Conservation (phyloP, 1,284 basidiomycete species). For the Rhodofomes roseus region DNA sequence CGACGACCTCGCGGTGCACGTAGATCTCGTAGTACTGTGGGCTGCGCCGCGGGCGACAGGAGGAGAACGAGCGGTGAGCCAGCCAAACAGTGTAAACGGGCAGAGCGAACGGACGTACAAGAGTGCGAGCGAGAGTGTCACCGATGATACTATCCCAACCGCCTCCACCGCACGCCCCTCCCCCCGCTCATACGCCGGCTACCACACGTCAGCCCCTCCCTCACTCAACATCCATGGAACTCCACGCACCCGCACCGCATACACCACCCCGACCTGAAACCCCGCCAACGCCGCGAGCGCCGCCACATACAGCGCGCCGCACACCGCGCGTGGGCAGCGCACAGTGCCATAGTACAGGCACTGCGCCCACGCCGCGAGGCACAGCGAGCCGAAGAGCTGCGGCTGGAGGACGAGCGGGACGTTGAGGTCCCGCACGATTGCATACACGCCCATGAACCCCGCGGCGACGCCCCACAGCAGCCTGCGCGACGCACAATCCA, state of each 20-base stretch:
- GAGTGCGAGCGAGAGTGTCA: slow-evolving; percentile 59
- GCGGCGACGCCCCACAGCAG: slow-evolving; percentile 65
- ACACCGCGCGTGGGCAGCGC: slow-evolving; percentile 29
- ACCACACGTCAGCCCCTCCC: not conserved
- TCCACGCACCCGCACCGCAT: slow-evolving; percentile 44
- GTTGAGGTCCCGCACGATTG: slow-evolving; percentile 63
- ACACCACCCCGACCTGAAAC: slow-evolving; percentile 60
- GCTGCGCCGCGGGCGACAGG: slow-evolving; percentile 13
- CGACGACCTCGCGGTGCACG: slow-evolving; percentile 64
- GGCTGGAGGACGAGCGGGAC: slow-evolving; percentile 76
- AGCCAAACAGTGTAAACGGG: not conserved
- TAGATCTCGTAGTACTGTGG: slow-evolving; percentile 72
- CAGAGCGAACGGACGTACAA: slow-evolving; percentile 35
- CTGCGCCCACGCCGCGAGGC: slow-evolving; percentile 65
- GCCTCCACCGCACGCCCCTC: slow-evolving; percentile 46
- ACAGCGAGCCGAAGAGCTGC: slow-evolving; percentile 67
- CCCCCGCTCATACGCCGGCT: slow-evolving; percentile 44
- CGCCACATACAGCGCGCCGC: slow-evolving; percentile 30
- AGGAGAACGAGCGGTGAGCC: no score
- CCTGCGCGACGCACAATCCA: slow-evolving; percentile 28
- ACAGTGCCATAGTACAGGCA: slow-evolving; percentile 57
- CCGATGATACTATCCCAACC: slow-evolving; percentile 64
- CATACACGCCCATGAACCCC: slow-evolving; percentile 66
- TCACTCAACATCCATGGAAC: slow-evolving; percentile 11
- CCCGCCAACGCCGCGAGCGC: slow-evolving; percentile 46